These are phyloP conservation scores for Xylaria flabelliformis DNA, from an alignment of 495 filamentous ascomycete species.

Conservation along the genomic window DNA sequence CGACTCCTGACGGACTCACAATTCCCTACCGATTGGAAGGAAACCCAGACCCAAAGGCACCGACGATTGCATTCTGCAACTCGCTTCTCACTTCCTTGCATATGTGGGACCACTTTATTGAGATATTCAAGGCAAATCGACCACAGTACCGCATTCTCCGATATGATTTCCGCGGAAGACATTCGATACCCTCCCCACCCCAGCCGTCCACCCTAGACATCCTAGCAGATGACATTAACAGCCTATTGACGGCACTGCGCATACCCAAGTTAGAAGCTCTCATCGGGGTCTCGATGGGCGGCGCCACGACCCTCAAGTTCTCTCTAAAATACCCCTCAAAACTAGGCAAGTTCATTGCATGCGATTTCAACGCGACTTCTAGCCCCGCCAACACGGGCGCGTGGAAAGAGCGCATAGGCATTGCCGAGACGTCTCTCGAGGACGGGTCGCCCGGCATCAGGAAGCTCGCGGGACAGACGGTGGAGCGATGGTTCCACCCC, in stretches of 20 bases:
- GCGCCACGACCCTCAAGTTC: conserved; percentile 73
- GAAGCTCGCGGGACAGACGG: conserved; percentile 69
- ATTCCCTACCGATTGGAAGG: conserved; percentile 80
- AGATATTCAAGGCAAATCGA: conserved; percentile 61
- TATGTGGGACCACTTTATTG: conserved; percentile 80
- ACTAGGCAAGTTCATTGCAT: conserved; percentile 68
- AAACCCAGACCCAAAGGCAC: conserved; percentile 65
- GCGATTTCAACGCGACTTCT: conserved; percentile 75
- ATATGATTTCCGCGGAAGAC: conserved; percentile 72
- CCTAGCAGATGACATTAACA: conserved; percentile 68
- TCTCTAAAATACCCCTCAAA: conserved; percentile 68
- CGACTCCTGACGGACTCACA: conserved; percentile 67
- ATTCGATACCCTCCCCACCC: conserved; percentile 53
- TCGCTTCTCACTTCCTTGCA: conserved; percentile 72
- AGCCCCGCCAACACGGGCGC: conserved; percentile 73
- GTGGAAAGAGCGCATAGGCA: conserved; percentile 75
- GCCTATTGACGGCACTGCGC: conserved; percentile 63
- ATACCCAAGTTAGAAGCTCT: conserved; percentile 65
- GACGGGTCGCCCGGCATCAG: conserved; percentile 55
- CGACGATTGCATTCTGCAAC: conserved; percentile 75
- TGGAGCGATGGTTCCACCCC: conserved; percentile 76
- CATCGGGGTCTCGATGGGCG: conserved; percentile 79
- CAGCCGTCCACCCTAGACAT: conserved; percentile 62
- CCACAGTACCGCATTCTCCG: conserved; percentile 73
- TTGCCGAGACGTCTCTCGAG: conserved; percentile 66